Evolutionary conservation across 2,329 filamentous ascomycete species (phyloP).

Genomic region (Beauveria sp.): DNA sequence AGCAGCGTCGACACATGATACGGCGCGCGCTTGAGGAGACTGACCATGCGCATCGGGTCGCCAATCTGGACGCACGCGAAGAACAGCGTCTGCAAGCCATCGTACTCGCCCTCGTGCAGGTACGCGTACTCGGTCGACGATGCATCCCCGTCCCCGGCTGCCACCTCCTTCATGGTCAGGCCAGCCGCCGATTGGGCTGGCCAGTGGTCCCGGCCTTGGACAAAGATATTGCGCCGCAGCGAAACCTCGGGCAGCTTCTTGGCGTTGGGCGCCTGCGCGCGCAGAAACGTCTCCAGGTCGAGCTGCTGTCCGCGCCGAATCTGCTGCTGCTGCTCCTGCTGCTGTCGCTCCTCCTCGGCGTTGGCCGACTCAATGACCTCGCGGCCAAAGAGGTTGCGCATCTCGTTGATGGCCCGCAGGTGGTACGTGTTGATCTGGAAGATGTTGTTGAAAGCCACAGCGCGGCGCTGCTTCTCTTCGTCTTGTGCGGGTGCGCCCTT

Average conservation of each 20-base stretch:
- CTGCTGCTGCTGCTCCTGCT: conserved; percentile 22
- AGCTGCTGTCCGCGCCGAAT: conserved; percentile 35
- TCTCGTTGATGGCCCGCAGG: conserved; percentile 83
- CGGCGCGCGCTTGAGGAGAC: conserved; percentile 51
- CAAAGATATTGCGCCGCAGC: conserved; percentile 70
- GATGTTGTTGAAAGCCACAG: conserved; percentile 29
- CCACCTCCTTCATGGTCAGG: conserved; percentile 64
- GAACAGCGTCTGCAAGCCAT: conserved; percentile 67
- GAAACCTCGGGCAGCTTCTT: conserved; percentile 64
- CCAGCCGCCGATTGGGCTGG: conserved; percentile 72
- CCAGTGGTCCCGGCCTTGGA: conserved; percentile 84
- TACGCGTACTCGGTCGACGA: conserved; percentile 65
- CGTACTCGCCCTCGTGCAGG: conserved; percentile 66
- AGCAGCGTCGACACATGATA: conserved; percentile 93
- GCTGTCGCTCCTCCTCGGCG: conserved; percentile 40
- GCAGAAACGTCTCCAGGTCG: conserved; percentile 49
- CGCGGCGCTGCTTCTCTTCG: conserved; percentile 12
- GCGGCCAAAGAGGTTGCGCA: conserved; percentile 57
- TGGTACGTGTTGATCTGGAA: conserved; percentile 55
- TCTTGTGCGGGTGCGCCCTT: background rate
- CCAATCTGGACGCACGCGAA: conserved; percentile 72
- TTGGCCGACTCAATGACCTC: conserved; percentile 49
- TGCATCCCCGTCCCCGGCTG: conserved; percentile 34
- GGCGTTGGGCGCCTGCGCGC: conserved; percentile 41
- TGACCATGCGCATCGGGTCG: conserved; percentile 75